These are phyloP conservation scores for Leishmania lainsoni DNA, from an alignment of 208 protist genomes.

Conservation along the genomic window DNA sequence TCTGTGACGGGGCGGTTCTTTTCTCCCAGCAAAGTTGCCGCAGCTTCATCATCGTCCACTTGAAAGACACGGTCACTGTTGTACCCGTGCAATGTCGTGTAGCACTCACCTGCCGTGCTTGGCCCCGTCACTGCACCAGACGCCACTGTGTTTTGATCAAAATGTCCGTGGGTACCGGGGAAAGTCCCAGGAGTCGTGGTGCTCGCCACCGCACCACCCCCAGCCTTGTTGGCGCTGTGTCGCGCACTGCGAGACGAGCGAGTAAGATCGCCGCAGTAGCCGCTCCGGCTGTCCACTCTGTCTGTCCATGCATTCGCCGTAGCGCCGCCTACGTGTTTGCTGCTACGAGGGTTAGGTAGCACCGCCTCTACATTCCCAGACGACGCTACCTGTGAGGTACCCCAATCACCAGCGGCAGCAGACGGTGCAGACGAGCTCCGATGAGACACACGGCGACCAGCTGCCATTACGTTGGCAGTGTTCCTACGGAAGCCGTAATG, in stretches of 20 bases:
- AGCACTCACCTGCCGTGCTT: conserved; percentile 1
- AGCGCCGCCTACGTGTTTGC: neutral
- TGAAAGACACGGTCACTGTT: conserved; percentile 14
- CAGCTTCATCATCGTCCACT: conserved; percentile 14
- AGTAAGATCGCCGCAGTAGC: neutral
- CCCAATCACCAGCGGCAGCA: conserved; percentile 1
- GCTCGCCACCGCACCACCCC: neutral
- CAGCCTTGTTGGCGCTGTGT: conserved; percentile 1
- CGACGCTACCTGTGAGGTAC: neutral
- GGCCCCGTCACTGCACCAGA: neutral
- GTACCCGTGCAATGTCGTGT: neutral
- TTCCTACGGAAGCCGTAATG: conserved; percentile 37
- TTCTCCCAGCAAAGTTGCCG: conserved; percentile 6
- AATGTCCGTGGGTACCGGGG: conserved; percentile 16
- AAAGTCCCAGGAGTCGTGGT: conserved; percentile 13
- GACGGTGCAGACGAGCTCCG: conserved; percentile 20
- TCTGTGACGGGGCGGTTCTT: neutral
- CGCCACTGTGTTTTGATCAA: conserved; percentile 3
- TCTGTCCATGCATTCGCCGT: neutral
- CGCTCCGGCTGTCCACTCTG: neutral
- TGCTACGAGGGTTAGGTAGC: conserved; percentile 1
- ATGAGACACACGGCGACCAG: conserved; percentile 28
- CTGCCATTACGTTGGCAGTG: conserved; percentile 28
- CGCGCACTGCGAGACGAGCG: conserved; percentile 5
- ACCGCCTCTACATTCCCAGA: conserved; percentile 1